A percentile compares a stretch with the other conserved stretches of the same genome.
Conservation (phyloP, 2,329 filamentous ascomycete genomes). For the Septoria petroselini region DNA sequence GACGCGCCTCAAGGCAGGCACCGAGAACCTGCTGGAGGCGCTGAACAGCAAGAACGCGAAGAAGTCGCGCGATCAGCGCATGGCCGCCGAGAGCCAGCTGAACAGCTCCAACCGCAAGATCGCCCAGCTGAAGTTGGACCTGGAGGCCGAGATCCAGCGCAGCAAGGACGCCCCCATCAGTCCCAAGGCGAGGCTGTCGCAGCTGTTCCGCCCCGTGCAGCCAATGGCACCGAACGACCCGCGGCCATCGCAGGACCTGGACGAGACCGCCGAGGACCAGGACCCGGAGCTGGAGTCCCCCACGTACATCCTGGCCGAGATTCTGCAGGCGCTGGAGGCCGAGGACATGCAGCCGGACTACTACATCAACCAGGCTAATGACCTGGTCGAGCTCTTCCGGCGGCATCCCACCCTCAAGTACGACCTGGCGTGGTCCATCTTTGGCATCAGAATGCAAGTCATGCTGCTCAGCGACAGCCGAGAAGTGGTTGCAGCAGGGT, state of each 20-base stretch:
- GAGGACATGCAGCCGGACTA: slow-evolving; percentile 89
- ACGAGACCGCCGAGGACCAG: slow-evolving; percentile 55
- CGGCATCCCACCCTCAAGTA: slow-evolving; percentile 91
- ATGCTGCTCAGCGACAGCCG: slow-evolving; percentile 95
- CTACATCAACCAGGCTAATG: slow-evolving; percentile 90
- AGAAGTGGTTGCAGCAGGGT: slow-evolving; percentile 92
- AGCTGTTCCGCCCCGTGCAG: slow-evolving; percentile 54
- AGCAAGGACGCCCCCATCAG: slow-evolving; percentile 52
- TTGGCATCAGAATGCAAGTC: slow-evolving; percentile 87
- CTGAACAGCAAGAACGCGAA: slow-evolving; percentile 93
- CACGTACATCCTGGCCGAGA: slow-evolving; percentile 84
- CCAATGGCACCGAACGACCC: slow-evolving; percentile 51
- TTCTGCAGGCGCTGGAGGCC: slow-evolving; percentile 82
- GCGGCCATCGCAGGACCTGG: slow-evolving; percentile 35
- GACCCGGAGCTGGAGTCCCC: slow-evolving; percentile 79
- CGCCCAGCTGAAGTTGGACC: slow-evolving; percentile 56
- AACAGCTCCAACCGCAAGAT: slow-evolving; percentile 78
- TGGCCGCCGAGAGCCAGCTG: slow-evolving; percentile 72
- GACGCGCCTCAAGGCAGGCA: slow-evolving; percentile 95
- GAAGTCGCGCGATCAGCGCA: slow-evolving; percentile 70
- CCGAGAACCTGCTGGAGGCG: slow-evolving; percentile 95
- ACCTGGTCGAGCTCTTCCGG: slow-evolving; percentile 93
- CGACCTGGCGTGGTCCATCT: slow-evolving; percentile 92
- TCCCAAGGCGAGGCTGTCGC: slow-evolving; percentile 52
- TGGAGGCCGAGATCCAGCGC: slow-evolving; percentile 60